Percentiles rank a stretch among this genome's conserved stretches.
These are phyloP conservation scores for Delonix regia DNA, from an alignment of 306 rosid genomes.

Conservation along the genomic window DNA sequence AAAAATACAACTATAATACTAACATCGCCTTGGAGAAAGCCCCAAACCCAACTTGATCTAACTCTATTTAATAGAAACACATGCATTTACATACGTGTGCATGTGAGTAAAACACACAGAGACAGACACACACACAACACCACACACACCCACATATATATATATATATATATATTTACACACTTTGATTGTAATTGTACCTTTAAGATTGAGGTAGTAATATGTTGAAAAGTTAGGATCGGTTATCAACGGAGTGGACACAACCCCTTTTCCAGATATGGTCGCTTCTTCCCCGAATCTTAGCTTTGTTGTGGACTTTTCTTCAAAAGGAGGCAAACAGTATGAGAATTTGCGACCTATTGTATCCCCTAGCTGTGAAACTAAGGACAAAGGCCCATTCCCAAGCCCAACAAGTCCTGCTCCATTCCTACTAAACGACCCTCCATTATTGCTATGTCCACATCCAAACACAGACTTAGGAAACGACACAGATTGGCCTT, in stretches of 20 bases:
- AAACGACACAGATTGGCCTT: background rate
- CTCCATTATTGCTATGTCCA: background rate
- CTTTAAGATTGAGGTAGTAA: background rate
- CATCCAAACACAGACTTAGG: background rate
- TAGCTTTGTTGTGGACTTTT: background rate
- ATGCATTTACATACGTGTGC: too few species aligned
- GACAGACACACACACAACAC: too few species aligned
- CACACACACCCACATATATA: too few species aligned
- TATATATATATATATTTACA: too few species aligned
- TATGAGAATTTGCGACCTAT: background rate
- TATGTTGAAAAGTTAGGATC: too few species aligned
- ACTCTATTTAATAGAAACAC: too few species aligned
- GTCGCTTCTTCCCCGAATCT: background rate
- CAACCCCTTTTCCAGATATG: background rate
- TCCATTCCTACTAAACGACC: too few species aligned
- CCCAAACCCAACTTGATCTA: too few species aligned
- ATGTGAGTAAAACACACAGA: too few species aligned
- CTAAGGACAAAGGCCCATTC: background rate
- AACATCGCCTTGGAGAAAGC: too few species aligned
- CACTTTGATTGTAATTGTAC: too few species aligned
- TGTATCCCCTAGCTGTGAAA: background rate
- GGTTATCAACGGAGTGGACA: background rate
- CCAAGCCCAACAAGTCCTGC: background rate
- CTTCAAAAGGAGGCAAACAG: background rate
- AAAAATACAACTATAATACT: too few species aligned